These are phyloP conservation scores for Alopecurus myosuroides DNA, from an alignment of 176 grass and related monocot species.

Conservation along the genomic window DNA sequence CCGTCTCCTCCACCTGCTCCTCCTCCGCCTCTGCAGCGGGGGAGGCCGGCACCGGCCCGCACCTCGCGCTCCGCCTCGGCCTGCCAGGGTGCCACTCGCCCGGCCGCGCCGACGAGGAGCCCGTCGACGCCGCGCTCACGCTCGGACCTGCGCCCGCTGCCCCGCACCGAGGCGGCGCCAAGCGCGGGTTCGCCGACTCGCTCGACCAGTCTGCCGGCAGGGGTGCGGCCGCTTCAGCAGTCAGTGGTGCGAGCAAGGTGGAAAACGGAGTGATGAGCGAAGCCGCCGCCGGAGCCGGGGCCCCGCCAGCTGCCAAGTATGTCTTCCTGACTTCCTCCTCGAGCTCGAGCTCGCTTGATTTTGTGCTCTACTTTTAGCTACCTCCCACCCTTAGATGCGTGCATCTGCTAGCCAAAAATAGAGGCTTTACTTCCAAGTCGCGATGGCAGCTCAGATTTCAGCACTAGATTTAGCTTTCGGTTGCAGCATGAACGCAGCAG, in stretches of 20 bases:
- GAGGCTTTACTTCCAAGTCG: neutral
- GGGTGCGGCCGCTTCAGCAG: neutral
- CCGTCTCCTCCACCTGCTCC: neutral
- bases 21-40: neutral
- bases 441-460: neutral
- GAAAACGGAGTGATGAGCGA: neutral
- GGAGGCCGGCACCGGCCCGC: neutral
- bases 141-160: conserved; percentile 21
- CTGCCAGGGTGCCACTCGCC: conserved; percentile 42
- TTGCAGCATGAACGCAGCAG: neutral
- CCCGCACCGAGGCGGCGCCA: conserved; percentile 17
- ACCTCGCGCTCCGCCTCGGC: conserved; percentile 53
- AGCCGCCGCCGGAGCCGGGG: conserved; percentile 6
- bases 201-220: neutral
- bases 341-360: neutral
- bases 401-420: neutral
- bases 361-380: neutral
- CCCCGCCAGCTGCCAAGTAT: conserved; percentile 43
- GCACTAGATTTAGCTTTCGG: neutral
- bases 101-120: neutral
- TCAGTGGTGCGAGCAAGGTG: neutral
- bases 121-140: conserved; percentile 39
- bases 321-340: neutral
- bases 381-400: neutral
- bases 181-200: conserved; percentile 39